A percentile compares a stretch with the other conserved stretches of the same genome.
These are phyloP conservation scores for Verticillium albo-atrum DNA, from an alignment of 2,329 filamentous ascomycete genomes.

Conservation along the genomic window DNA sequence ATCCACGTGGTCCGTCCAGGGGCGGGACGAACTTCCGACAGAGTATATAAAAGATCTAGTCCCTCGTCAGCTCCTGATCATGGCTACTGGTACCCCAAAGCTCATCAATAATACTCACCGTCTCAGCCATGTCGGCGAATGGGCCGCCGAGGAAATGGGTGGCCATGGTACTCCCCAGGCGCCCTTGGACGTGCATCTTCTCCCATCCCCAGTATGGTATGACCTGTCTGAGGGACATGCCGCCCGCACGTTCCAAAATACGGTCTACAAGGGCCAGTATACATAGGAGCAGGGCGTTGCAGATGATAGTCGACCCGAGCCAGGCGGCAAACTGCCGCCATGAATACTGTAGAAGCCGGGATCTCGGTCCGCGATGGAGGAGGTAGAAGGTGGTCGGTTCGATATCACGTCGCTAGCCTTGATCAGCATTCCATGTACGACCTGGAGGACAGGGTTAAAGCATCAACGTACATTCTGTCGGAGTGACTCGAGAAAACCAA, in stretches of 20 bases:
- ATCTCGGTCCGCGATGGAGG: not conserved
- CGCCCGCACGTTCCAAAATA: not conserved
- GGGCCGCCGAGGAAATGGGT: not conserved
- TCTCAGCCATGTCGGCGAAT: not conserved
- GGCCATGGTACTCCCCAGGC: not conserved
- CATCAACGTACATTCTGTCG: not conserved
- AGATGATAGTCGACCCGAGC: not conserved
- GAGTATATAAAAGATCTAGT: not conserved
- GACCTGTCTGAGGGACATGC: not conserved
- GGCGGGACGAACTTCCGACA: not conserved
- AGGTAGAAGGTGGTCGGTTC: not conserved
- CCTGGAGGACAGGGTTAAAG: not conserved
- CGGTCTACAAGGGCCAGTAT: not conserved
- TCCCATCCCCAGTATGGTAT: not conserved
- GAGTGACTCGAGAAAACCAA: not conserved
- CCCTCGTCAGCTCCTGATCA: not conserved
- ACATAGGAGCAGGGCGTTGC: not conserved
- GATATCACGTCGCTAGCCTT: not conserved
- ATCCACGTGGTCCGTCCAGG: not conserved
- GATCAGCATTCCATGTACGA: not conserved
- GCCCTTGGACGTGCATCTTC: not conserved
- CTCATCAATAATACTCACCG: not conserved
- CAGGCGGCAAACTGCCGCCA: not conserved
- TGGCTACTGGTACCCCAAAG: not conserved
- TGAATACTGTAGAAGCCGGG: not conserved